Evolutionary conservation across 192 early-diverging fungal genomes (phyloP).

Genomic region (Coemansia sp.): DNA sequence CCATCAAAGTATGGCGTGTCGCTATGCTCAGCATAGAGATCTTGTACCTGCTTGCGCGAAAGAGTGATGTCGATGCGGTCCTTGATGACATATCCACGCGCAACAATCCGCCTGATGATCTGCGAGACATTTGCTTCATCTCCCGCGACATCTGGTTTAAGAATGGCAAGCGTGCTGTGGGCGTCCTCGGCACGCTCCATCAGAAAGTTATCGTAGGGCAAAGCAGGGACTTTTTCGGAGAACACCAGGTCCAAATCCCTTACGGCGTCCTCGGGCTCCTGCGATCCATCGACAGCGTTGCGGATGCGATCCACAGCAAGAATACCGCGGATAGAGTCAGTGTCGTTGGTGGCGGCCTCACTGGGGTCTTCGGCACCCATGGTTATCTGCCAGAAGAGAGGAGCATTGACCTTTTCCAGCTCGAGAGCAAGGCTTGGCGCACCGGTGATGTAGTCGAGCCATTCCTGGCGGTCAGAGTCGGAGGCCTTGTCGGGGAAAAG

Average conservation of each 20-base stretch:
- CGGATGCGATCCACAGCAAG: constrained; percentile 58
- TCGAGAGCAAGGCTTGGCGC: constrained; percentile 58
- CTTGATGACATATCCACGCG: constrained; percentile 52
- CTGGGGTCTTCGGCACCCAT: constrained; percentile 57
- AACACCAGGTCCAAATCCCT: constrained; percentile 55
- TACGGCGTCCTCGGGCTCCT: constrained; percentile 49
- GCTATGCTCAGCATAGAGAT: constrained; percentile 51
- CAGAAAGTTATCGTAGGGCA: constrained; percentile 50
- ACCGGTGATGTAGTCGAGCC: constrained; percentile 55
- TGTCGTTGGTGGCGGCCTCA: constrained; percentile 30
- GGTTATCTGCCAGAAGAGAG: constrained; percentile 54
- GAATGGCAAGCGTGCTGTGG: constrained; percentile 54
- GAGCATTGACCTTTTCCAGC: constrained; percentile 55
- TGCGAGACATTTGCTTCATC: constrained; percentile 23
- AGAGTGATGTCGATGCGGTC: constrained; percentile 43
- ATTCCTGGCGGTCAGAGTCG: constrained; percentile 45
- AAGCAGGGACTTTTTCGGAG: constrained; percentile 33
- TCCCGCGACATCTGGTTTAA: constrained; percentile 57
- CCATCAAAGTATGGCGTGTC: constrained; percentile 44
- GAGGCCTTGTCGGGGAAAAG: constrained; percentile 47
- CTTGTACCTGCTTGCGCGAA: constrained; percentile 34
- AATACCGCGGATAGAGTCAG: constrained; percentile 57
- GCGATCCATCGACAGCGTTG: constrained; percentile 59
- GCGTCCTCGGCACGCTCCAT: constrained; percentile 48
- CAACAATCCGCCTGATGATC: constrained; percentile 40